Conservation (phyloP, 257 asterid species). For the Agastache rugosa region DNA sequence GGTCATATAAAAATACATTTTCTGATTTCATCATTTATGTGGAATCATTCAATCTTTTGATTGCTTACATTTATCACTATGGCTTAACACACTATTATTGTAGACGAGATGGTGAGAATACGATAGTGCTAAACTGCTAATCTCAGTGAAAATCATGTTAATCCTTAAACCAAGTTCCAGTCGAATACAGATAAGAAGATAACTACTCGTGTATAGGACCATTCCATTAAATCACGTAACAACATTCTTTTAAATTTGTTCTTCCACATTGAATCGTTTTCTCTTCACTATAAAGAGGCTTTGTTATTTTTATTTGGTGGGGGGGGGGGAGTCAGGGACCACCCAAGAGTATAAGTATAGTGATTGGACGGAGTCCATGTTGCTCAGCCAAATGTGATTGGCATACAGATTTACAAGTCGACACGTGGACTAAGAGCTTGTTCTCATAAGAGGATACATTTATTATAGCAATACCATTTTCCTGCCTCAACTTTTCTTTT, state of each 20-base stretch:
- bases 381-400: neutral
- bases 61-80: neutral
- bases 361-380: neutral
- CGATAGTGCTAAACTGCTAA: neutral
- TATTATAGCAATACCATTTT: neutral
- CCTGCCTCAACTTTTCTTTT: neutral
- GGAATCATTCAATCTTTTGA: conserved; percentile 6
- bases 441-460: neutral
- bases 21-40: neutral
- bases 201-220: neutral
- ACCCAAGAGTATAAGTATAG: neutral
- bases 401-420: neutral
- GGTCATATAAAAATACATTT: neutral
- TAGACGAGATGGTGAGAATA: neutral
- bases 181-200: neutral
- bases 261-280: neutral
- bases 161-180: conserved; percentile 5
- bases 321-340: neutral
- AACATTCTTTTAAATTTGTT: neutral
- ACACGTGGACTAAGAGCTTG: neutral
- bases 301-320: neutral
- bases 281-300: neutral
- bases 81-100: neutral
- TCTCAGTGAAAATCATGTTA: neutral
- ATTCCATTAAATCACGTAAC: neutral